A percentile compares a stretch with the other conserved stretches of the same genome.
Conservation (phyloP, 176 grass and related monocot genomes). For the Oryza brachyantha region DNA sequence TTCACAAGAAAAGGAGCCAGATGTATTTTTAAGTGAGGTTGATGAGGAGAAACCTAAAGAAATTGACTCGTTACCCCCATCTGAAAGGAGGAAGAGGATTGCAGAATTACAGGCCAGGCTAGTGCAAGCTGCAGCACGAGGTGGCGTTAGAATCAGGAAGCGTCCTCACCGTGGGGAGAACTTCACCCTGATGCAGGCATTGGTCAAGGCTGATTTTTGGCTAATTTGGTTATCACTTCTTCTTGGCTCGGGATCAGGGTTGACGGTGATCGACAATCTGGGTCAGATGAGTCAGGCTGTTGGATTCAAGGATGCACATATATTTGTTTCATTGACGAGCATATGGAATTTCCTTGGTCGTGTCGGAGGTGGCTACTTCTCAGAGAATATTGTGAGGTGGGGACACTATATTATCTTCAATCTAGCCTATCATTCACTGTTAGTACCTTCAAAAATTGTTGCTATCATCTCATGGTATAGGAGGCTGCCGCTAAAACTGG, state of each 20-base stretch:
- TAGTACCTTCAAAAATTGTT: neutral
- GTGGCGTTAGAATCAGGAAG: conserved; percentile 69
- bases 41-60: conserved; percentile 75
- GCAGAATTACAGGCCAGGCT: conserved; percentile 60
- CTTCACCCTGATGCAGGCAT: conserved; percentile 80
- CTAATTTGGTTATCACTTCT: conserved; percentile 83
- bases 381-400: conserved; percentile 91
- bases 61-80: conserved; percentile 54
- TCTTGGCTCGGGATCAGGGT: conserved; percentile 74
- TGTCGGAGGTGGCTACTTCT: conserved; percentile 88
- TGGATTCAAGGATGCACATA: conserved; percentile 58
- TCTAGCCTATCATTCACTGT: neutral
- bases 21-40: conserved; percentile 72
- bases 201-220: conserved; percentile 95
- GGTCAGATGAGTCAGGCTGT: conserved; percentile 95
- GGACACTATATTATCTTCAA: neutral
- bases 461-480: neutral
- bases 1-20: conserved; percentile 45
- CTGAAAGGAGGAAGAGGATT: conserved; percentile 67
- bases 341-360: conserved; percentile 97
- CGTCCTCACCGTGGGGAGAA: conserved; percentile 75
- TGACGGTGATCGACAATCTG: conserved; percentile 88
- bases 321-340: conserved; percentile 83
- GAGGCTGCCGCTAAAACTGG: neutral
- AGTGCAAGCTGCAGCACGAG: conserved; percentile 63